Conservation (phyloP, 2,329 filamentous ascomycete genomes). For the Keithomyces neogunnii region DNA sequence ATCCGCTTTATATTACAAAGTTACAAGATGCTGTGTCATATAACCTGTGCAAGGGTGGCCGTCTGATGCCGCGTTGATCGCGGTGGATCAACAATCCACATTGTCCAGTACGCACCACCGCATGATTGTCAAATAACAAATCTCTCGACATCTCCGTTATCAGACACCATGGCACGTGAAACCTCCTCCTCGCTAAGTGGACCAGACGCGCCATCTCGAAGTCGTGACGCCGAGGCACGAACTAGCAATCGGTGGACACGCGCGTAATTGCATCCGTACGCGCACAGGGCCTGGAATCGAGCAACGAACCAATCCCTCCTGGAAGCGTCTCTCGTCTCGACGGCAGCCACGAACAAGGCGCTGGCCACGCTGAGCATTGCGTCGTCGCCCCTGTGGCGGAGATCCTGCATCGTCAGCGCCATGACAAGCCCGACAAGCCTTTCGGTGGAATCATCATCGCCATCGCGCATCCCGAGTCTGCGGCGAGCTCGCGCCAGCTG, state of each 20-base stretch:
- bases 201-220: conserved; percentile 3
- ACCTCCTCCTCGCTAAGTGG: background rate
- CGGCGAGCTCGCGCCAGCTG: conserved; percentile 13
- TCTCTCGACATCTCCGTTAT: conserved; percentile 10
- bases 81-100: too few species aligned
- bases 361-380: conserved; percentile 23
- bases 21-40: too few species aligned
- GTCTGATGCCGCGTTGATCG: background rate
- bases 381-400: conserved; percentile 22
- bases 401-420: conserved; percentile 23
- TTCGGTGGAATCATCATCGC: conserved; percentile 5
- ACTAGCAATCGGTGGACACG: conserved; percentile 20
- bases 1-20: too few species aligned
- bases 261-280: conserved; percentile 23
- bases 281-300: conserved; percentile 19
- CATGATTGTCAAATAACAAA: conserved; percentile 12
- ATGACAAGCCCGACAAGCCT: conserved; percentile 14
- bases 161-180: conserved; percentile 9
- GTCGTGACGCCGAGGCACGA: conserved; percentile 13
- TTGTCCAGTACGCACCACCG: too few species aligned
- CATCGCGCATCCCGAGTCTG: conserved; percentile 5
- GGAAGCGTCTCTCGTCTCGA: conserved; percentile 24
- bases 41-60: too few species aligned
- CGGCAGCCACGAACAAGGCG: conserved; percentile 25
- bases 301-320: conserved; percentile 25